Evolutionary conservation across 768 basidiomycete species (phyloP).

Genomic region (Clavaria fumosa): DNA sequence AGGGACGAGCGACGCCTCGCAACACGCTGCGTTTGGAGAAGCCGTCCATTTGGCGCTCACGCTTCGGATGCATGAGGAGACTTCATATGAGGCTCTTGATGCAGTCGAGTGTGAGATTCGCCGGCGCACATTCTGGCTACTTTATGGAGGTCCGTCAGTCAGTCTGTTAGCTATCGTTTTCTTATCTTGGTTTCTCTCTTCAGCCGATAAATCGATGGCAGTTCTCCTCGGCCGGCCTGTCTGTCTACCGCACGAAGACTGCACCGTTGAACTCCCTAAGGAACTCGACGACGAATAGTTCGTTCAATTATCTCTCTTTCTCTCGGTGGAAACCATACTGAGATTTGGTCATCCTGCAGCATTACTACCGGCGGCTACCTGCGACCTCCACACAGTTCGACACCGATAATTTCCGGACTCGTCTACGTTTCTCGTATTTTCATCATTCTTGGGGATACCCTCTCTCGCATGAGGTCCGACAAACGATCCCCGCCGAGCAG

Average conservation of each 20-base stretch:
- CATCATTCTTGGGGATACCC: conserved; percentile 71
- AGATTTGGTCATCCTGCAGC: conserved; percentile 23
- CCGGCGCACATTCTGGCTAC: conserved; percentile 78
- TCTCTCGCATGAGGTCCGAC: conserved; percentile 76
- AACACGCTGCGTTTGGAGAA: conserved; percentile 79
- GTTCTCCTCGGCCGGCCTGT: conserved; percentile 75
- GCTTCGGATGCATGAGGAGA: conserved; percentile 76
- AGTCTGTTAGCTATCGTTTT: conserved; percentile 5
- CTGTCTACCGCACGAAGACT: conserved; percentile 80
- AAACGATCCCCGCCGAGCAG: conserved; percentile 77
- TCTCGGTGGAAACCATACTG: conserved; percentile 15
- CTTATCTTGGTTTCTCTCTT: conserved; percentile 7
- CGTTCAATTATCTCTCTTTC: conserved; percentile 21
- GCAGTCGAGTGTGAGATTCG: conserved; percentile 81
- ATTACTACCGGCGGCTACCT: conserved; percentile 77
- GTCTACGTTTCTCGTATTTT: conserved; percentile 82
- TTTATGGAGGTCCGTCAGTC: conserved; percentile 59
- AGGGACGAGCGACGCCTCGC: conserved; percentile 75
- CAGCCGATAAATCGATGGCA: conserved; percentile 84
- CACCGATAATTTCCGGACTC: conserved; percentile 71
- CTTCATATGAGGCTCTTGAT: conserved; percentile 65
- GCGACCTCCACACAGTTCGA: conserved; percentile 78
- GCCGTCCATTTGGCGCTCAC: conserved; percentile 73
- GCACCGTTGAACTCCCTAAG: conserved; percentile 76
- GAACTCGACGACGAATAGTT: conserved; percentile 86